phyloP scores from a whole-genome alignment of 352 stramenopile genomes.

The Phytophthora citrophthora region DNA sequence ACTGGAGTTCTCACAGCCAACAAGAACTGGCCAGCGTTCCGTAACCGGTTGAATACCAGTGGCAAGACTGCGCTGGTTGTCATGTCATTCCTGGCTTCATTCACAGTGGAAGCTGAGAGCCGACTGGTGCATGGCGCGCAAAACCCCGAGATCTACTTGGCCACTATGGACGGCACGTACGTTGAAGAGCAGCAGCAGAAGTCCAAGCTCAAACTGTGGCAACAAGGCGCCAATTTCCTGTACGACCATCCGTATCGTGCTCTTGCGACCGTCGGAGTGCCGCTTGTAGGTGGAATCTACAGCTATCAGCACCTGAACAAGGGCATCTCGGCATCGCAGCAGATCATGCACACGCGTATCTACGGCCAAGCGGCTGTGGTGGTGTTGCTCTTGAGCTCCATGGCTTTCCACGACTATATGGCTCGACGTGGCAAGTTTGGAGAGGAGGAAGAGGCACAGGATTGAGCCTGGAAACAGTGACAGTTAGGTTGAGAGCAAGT shows the following conservation, averaged over 20 bases:
- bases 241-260: conserved; percentile 77
- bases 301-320: conserved; percentile 67
- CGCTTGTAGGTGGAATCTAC: conserved; percentile 72
- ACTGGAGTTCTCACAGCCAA: conserved; percentile 47
- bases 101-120: conserved; percentile 65
- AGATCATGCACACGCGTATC: conserved; percentile 84
- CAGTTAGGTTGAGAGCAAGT: conserved; percentile 7
- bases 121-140: conserved; percentile 59
- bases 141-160: conserved; percentile 74
- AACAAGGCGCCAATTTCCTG: conserved; percentile 64
- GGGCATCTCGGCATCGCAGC: conserved; percentile 68
- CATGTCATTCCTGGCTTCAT: conserved; percentile 60
- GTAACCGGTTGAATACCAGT: conserved; percentile 64
- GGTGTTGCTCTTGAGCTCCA: conserved; percentile 66
- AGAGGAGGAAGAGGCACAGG: conserved; percentile 27
- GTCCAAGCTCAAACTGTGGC: conserved; percentile 51
- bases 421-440: conserved; percentile 66
- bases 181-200: conserved; percentile 44
- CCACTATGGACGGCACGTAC: conserved; percentile 50
- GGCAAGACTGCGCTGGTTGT: conserved; percentile 74
- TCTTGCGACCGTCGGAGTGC: conserved; percentile 49
- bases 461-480: not conserved
- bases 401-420: conserved; percentile 87
- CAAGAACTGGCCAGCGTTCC: conserved; percentile 68
- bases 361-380: conserved; percentile 75